Conservation (phyloP, 768 basidiomycete genomes). For the Rhodotorula taiwanensis region DNA sequence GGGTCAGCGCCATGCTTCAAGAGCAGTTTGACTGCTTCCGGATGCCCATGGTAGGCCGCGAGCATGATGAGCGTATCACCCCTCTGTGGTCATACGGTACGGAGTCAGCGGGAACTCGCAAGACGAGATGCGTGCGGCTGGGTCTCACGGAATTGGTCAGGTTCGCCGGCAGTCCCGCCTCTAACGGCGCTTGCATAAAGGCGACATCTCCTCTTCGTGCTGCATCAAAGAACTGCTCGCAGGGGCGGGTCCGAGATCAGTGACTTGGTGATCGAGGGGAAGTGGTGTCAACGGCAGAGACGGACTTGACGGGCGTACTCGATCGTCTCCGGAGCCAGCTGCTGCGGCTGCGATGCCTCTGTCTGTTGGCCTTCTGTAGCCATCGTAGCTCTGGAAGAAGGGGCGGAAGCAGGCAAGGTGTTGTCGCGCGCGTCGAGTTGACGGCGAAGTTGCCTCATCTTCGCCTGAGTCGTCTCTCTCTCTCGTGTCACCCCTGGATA, state of each 20-base stretch:
- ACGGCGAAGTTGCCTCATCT: not conserved
- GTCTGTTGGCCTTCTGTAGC: not conserved
- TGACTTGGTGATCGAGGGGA: not conserved
- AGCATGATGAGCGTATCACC: conserved; percentile 77
- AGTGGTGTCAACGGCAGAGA: not conserved
- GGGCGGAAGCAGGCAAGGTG: too few species aligned
- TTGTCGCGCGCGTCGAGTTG: not conserved
- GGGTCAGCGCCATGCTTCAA: conserved; percentile 56
- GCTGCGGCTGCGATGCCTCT: not conserved
- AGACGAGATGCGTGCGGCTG: too few species aligned
- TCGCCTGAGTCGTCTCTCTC: not conserved
- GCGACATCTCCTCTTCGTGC: conserved; percentile 10
- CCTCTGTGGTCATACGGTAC: conserved; percentile 41
- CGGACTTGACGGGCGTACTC: conserved; percentile 25
- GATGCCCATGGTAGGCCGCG: conserved; percentile 64
- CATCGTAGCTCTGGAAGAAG: not conserved
- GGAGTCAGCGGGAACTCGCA: not conserved
- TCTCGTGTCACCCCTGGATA: too few species aligned
- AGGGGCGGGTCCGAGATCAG: not conserved
- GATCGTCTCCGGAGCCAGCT: conserved; percentile 17
- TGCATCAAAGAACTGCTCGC: conserved; percentile 24
- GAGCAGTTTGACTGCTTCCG: conserved; percentile 53
- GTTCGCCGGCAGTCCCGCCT: conserved; percentile 58
- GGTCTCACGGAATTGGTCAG: conserved; percentile 61
- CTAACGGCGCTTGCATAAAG: conserved; percentile 11